phyloP scores from a whole-genome alignment of 441 rosid genomes.

The Populus trichocarpa region DNA sequence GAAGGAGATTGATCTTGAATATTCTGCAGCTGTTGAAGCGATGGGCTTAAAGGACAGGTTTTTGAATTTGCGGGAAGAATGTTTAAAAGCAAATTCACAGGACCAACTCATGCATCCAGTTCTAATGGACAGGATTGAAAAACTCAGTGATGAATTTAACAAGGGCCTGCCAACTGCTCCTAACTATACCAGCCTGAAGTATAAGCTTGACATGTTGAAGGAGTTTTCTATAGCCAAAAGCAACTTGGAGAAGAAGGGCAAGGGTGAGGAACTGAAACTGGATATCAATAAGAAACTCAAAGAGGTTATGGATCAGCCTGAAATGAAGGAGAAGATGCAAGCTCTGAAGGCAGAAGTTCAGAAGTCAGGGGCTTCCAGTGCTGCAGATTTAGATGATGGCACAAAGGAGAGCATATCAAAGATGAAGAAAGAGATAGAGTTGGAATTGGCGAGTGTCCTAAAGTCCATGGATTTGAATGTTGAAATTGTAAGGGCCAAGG shows the following conservation, averaged over 20 bases:
- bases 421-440: constrained; percentile 46
- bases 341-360: constrained; percentile 51
- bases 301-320: constrained; percentile 52
- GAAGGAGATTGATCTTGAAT: constrained; percentile 70
- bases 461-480: constrained; percentile 63
- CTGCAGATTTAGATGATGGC: constrained; percentile 48
- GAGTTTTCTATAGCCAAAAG: constrained; percentile 61
- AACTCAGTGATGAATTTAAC: constrained; percentile 60
- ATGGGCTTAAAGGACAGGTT: constrained; percentile 57
- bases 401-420: constrained; percentile 48
- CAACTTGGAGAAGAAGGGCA: constrained; percentile 32
- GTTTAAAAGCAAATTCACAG: constrained; percentile 44
- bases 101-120: constrained; percentile 58
- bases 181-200: constrained; percentile 52
- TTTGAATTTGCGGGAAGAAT: constrained; percentile 42
- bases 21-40: constrained; percentile 56
- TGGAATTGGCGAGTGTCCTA: constrained; percentile 46
- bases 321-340: constrained; percentile 62
- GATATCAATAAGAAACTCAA: constrained; percentile 59
- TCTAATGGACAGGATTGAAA: constrained; percentile 54
- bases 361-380: constrained; percentile 44
- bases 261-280: constrained; percentile 38
- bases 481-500: constrained; percentile 31
- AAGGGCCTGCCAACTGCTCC: constrained; percentile 50
- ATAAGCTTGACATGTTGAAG: constrained; percentile 67